Evolutionary conservation across 2,329 filamentous ascomycete genomes (phyloP), one percentile per base, ranked within the genome.

Genomic region (Cadophora gregata): DNA sequence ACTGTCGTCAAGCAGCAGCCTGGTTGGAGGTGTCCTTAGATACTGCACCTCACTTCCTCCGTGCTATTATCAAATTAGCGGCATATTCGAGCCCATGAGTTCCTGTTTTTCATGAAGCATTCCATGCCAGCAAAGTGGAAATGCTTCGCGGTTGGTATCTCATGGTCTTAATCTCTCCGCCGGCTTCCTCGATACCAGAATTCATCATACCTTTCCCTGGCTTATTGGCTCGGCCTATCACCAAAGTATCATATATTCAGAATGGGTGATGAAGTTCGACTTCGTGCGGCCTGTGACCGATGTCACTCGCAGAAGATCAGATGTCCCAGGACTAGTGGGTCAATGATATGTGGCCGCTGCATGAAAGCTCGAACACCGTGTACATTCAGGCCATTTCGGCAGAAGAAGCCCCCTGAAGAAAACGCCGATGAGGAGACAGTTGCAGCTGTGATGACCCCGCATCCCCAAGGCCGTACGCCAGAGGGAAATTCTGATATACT

Each of bases 281-380:
- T 63, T 21, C 70, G 73, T 31, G 66, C 69, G 33, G 79, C 80
- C 16, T 82, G 80, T 67, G 80, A 82, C 71, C 75, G 82, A 48
- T 84, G 82, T 48, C 82, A 84, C 67, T 76, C 77, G 21, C 82
- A 84, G 47, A 84, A 84, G 71, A 75, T 83, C 14, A 78, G 78
- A 72, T 84, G 82, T 60, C 79, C 80, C 5, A 82, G 81, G 62
- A 75, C 77, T 31, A 66, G 76, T 0, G 78, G 78, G 0, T 76
- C 76, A 31, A 64, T 73, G 6, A 71, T 73, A 12, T 84, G 82
- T 68, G 75, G 76, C 9, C 78, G 81, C 33, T 84, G 82, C 67
- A 68, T 75, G 25, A 83, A 80, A 69, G 81, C 81, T 25, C 74
- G 76, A 33, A 75, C 77, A 1, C 53, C 74, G 6, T 84, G 81